phyloP scores from a whole-genome alignment of 169 alveolate species.

The Plasmodium gallinaceum region DNA sequence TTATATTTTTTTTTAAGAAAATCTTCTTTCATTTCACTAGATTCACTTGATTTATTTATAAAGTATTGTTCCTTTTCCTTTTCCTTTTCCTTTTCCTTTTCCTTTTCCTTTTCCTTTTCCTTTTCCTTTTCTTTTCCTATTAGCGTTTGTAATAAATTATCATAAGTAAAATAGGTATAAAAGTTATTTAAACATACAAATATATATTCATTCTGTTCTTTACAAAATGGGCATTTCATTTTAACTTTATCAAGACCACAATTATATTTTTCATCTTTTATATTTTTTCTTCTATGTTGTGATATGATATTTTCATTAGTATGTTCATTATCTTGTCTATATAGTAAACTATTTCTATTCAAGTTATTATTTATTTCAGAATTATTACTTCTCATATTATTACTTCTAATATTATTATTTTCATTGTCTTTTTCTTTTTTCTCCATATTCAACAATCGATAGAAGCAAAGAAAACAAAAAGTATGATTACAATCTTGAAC shows the following conservation, averaged over 20 bases:
- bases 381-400: neutral
- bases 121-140: constrained; percentile 21
- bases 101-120: neutral
- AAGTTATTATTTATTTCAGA: constrained; percentile 1
- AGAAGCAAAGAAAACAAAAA: constrained; percentile 70
- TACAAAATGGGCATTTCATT: constrained; percentile 77
- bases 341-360: neutral
- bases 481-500: constrained; percentile 77
- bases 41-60: neutral
- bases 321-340: neutral
- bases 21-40: neutral
- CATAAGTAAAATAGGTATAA: constrained; percentile 73
- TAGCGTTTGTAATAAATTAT: constrained; percentile 54
- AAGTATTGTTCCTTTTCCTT: neutral
- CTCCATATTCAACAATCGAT: constrained; percentile 69
- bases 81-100: neutral
- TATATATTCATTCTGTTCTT: constrained; percentile 74
- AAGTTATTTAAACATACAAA: constrained; percentile 74
- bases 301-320: constrained; percentile 13
- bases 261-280: constrained; percentile 50
- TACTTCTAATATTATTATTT: constrained; percentile 7
- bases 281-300: constrained; percentile 7
- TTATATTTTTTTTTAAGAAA: neutral
- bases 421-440: constrained; percentile 52
- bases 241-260: constrained; percentile 44